A percentile compares a stretch with the other conserved stretches of the same genome.
These are phyloP conservation scores for Solanum pinnatisectum DNA, from an alignment of 257 asterid species.

Conservation along the genomic window DNA sequence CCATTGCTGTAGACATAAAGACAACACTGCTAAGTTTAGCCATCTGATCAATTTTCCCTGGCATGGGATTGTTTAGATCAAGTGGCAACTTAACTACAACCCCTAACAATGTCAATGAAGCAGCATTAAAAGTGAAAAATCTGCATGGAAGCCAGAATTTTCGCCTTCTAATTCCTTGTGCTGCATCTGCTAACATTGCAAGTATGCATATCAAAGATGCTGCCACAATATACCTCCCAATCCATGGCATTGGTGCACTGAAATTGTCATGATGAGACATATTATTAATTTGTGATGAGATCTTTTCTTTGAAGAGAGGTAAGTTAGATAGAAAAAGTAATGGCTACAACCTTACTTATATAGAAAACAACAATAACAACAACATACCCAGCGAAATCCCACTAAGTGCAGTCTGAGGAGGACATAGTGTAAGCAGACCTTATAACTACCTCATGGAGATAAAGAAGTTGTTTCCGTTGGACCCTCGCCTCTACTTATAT, in stretches of 20 bases:
- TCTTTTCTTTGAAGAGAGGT: background rate
- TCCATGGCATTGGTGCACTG: constrained; percentile 30
- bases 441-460: background rate
- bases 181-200: constrained; percentile 5
- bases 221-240: constrained; percentile 13
- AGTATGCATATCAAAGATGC: constrained; percentile 8
- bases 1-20: constrained; percentile 12
- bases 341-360: background rate
- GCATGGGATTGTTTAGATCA: constrained; percentile 1
- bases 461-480: background rate
- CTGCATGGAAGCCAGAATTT: constrained; percentile 16
- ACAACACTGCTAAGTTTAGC: constrained; percentile 9
- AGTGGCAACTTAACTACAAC: constrained; percentile 7
- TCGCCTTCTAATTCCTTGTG: background rate
- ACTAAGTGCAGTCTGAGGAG: background rate
- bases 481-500: background rate
- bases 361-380: background rate
- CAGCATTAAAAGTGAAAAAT: constrained; percentile 10
- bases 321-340: background rate
- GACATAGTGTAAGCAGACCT: too few species aligned
- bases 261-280: constrained; percentile 3
- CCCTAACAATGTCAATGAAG: constrained; percentile 6
- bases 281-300: background rate
- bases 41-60: constrained; percentile 6
- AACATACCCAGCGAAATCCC: background rate